phyloP scores from a whole-genome alignment of 2,329 filamentous ascomycete species.

The Ophiostoma australiae region DNA sequence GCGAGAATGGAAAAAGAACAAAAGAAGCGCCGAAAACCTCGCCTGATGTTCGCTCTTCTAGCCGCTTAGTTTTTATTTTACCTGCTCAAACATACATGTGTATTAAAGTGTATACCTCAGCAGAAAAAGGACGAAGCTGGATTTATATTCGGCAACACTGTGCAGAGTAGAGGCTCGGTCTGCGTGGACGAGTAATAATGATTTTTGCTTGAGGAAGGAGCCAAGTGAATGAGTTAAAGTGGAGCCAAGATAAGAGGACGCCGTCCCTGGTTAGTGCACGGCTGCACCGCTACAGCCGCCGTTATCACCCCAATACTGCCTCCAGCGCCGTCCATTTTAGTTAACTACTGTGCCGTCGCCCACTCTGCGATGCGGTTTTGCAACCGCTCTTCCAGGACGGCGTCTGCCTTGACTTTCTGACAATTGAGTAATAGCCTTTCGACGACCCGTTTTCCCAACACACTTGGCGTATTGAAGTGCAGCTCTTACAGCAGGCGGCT shows the following conservation, averaged over 20 bases:
- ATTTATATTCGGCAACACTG: not conserved
- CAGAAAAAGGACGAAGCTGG: not conserved
- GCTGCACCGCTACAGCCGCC: constrained; percentile 2
- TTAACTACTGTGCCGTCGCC: constrained; percentile 1
- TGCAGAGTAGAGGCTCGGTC: not conserved
- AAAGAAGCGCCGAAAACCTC: not conserved
- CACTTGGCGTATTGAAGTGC: not conserved
- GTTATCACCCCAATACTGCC: not conserved
- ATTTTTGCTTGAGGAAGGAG: not conserved
- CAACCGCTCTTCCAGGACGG: not conserved
- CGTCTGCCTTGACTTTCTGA: not conserved
- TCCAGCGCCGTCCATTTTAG: not conserved
- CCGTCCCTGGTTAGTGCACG: not conserved
- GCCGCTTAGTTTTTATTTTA: too few relatives aligned
- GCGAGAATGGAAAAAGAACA: not conserved
- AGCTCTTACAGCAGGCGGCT: not conserved
- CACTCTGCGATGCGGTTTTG: not conserved
- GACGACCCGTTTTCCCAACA: not conserved
- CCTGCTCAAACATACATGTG: not conserved
- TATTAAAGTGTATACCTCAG: not conserved
- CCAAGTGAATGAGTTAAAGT: not conserved
- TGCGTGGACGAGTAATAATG: not conserved
- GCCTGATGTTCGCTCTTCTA: too few relatives aligned
- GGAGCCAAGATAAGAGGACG: not conserved
- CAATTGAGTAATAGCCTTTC: not conserved